Evolutionary conservation across 768 basidiomycete genomes (phyloP).

Genomic region (Trametes cingulata): DNA sequence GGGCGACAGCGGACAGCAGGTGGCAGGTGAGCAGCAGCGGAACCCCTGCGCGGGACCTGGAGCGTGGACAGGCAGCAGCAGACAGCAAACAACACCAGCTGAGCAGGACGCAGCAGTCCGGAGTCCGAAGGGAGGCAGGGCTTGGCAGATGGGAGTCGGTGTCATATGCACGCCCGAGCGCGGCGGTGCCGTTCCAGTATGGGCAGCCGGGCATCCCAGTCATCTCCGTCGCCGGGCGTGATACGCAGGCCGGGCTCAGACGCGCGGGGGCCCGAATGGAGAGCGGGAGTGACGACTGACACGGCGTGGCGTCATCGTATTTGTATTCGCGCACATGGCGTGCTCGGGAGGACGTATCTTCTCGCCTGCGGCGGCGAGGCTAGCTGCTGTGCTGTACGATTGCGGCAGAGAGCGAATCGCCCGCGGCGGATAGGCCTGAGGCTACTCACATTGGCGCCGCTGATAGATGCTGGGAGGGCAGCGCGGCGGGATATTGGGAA

Average conservation of each 20-base stretch:
- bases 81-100: background rate
- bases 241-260: constrained; percentile 6
- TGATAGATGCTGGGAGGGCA: background rate
- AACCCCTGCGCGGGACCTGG: too few species aligned
- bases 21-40: too few species aligned
- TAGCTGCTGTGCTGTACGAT: background rate
- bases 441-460: background rate
- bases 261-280: background rate
- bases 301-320: constrained; percentile 3
- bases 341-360: background rate
- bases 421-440: background rate
- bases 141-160: background rate
- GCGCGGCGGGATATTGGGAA: background rate
- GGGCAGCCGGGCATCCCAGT: background rate
- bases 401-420: background rate
- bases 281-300: constrained; percentile 1
- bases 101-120: background rate
- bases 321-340: constrained; percentile 9
- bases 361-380: too few species aligned
- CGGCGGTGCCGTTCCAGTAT: background rate
- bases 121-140: background rate
- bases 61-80: too few species aligned
- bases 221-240: background rate
- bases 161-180: background rate
- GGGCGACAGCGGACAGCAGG: too few species aligned